phyloP scores from a whole-genome alignment of 371 early-diverging fungal species.

The Syncephalastrum contaminatum region DNA sequence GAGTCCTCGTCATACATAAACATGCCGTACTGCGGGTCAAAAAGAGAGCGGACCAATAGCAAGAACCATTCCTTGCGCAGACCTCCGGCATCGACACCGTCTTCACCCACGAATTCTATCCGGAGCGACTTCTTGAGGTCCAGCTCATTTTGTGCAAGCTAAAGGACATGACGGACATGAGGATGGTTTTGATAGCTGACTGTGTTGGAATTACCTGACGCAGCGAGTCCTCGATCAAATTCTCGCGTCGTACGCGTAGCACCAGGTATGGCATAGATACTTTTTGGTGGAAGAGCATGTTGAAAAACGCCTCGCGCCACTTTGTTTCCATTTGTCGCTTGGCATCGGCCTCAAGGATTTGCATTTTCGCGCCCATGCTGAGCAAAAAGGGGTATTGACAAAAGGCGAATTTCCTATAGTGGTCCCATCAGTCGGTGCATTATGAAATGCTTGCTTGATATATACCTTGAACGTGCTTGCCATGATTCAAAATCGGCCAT shows the following conservation, averaged over 20 bases:
- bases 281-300: conserved; percentile 83
- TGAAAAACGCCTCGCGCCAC: conserved; percentile 78
- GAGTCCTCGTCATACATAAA: conserved; percentile 74
- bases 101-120: conserved; percentile 87
- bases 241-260: conserved; percentile 79
- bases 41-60: conserved; percentile 84
- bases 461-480: conserved; percentile 77
- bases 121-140: conserved; percentile 87
- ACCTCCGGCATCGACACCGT: conserved; percentile 95
- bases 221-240: conserved; percentile 84
- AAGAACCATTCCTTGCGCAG: conserved; percentile 95
- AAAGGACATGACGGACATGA: neutral
- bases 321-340: conserved; percentile 85
- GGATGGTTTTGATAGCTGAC: neutral
- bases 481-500: conserved; percentile 82
- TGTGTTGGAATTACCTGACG: conserved; percentile 41
- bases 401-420: conserved; percentile 67
- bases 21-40: conserved; percentile 89
- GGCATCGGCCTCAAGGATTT: conserved; percentile 86
- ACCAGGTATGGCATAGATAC: conserved; percentile 78
- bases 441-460: no score
- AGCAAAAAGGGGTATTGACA: conserved; percentile 91
- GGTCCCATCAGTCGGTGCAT: no score
- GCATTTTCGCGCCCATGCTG: conserved; percentile 82
- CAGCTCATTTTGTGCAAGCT: conserved; percentile 65